phyloP scores from a whole-genome alignment of 345 rosid genomes.

The Populus alba region DNA sequence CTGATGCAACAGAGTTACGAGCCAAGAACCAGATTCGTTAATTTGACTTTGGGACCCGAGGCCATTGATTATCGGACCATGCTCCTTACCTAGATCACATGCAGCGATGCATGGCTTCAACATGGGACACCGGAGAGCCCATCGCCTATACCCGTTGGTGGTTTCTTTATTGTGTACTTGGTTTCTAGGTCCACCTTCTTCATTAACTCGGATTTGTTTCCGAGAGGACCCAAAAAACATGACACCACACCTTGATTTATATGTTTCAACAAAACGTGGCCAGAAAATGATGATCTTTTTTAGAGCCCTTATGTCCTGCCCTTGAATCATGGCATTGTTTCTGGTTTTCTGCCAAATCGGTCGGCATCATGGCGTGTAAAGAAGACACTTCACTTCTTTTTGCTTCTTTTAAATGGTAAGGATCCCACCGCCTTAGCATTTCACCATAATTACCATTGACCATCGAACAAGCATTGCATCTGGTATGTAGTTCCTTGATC shows the following conservation, averaged over 20 bases:
- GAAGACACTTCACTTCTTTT: not conserved
- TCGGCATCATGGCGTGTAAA: not conserved
- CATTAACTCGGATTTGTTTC: not conserved
- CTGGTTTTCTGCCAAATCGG: not conserved
- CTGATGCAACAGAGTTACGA: not conserved
- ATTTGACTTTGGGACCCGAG: not conserved
- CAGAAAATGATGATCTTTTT: not conserved
- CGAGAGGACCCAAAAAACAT: not conserved
- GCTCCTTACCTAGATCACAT: not conserved
- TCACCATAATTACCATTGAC: not conserved
- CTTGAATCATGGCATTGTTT: not conserved
- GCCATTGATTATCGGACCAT: not conserved
- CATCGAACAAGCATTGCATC: not conserved
- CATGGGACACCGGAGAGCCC: not conserved
- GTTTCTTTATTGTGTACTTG: not conserved
- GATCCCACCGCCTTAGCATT: no score
- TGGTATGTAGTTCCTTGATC: not conserved
- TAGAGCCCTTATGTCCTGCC: not conserved
- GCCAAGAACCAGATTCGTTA: not conserved
- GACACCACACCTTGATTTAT: not conserved
- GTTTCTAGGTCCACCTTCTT: not conserved
- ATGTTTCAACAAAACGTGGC: not conserved
- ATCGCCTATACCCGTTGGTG: not conserved
- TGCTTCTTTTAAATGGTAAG: no score
- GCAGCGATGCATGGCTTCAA: not conserved